A percentile compares a stretch with the other conserved stretches of the same genome.
Evolutionary conservation across 306 rosid genomes (phyloP).

Genomic region (Urtica urens): DNA sequence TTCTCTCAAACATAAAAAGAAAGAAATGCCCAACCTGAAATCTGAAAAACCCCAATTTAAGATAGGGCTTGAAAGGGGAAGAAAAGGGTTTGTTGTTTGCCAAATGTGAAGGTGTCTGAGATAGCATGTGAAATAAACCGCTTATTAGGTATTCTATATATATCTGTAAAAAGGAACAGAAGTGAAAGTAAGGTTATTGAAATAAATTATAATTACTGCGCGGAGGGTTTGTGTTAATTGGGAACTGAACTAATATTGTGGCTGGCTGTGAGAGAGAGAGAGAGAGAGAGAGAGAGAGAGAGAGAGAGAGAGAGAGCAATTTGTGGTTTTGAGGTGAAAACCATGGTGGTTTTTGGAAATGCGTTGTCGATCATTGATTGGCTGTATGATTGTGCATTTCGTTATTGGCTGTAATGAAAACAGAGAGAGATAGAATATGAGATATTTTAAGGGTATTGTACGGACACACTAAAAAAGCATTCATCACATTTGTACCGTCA

Average conservation of each 20-base stretch:
- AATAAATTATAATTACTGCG: constrained; percentile 3
- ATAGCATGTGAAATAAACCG: constrained; percentile 1
- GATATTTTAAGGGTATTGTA: neutral
- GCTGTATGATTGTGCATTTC: constrained; percentile 9
- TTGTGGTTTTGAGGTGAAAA: constrained; percentile 30
- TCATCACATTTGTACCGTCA: constrained; percentile 9
- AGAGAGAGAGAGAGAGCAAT: neutral
- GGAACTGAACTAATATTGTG: neutral
- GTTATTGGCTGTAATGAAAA: constrained; percentile 1
- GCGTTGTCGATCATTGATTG: constrained; percentile 51
- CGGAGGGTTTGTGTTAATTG: neutral
- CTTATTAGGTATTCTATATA: neutral
- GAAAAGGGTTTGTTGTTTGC: constrained; percentile 1
- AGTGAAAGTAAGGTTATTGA: too few relatives aligned
- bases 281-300: neutral
- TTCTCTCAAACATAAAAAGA: constrained; percentile 8
- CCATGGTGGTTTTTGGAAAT: constrained; percentile 17
- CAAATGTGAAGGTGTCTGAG: constrained; percentile 22
- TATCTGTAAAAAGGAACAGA: neutral
- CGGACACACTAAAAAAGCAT: constrained; percentile 3
- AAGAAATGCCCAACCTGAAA: constrained; percentile 9
- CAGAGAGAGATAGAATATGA: neutral
- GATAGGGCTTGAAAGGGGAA: constrained; percentile 9
- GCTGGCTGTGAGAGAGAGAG: neutral
- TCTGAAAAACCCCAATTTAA: constrained; percentile 6